Conservation (phyloP, 177 flowering plant species). For the Viscum album region DNA sequence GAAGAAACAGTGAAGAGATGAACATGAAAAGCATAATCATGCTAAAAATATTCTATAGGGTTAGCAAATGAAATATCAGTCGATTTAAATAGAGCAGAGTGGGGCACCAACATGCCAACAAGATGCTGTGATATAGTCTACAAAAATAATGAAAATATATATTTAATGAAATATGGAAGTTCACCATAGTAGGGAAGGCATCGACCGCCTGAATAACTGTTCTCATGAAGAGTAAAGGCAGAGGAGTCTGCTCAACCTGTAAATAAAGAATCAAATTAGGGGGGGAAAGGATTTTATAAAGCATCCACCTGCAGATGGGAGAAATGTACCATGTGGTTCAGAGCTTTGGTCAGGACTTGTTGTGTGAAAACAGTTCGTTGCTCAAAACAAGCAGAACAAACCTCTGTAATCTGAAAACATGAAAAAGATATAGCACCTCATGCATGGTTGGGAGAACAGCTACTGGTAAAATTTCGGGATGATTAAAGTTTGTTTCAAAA, state of each 20-base stretch:
- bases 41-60: no score
- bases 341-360: conserved; percentile 82
- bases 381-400: conserved; percentile 95
- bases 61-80: no score
- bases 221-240: conserved; percentile 93
- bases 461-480: no score
- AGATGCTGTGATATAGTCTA: no score
- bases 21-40: no score
- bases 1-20: no score
- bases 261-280: conserved; percentile 17
- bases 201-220: conserved; percentile 96
- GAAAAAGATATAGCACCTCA: neutral
- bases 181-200: conserved; percentile 88
- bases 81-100: no score
- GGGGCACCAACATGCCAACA: no score
- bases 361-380: conserved; percentile 97
- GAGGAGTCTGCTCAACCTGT: conserved; percentile 84
- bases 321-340: conserved; percentile 64
- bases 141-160: no score
- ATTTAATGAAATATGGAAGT: neutral
- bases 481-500: no score
- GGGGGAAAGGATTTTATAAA: neutral
- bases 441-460: no score
- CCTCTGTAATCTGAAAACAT: conserved; percentile 72
- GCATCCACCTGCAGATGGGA: neutral